Conservation (phyloP, 2,329 filamentous ascomycete species). For the Taxawa tesnikishii region DNA sequence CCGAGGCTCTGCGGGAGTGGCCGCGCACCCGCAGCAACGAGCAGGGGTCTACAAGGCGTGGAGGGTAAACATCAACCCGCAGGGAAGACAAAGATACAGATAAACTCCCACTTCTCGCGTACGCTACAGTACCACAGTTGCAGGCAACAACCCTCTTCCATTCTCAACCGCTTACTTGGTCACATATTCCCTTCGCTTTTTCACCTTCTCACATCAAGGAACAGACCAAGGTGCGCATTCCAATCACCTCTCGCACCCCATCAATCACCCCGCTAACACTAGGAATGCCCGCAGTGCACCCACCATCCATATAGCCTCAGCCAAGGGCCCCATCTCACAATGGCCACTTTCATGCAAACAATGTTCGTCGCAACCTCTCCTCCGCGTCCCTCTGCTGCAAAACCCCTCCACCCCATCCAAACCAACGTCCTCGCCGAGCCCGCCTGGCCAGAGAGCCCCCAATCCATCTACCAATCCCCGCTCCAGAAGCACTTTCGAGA, state of each 20-base stretch:
- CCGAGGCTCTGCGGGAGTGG: no score
- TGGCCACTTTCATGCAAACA: conserved; percentile 72
- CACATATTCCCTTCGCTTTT: no score
- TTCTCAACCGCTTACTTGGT: background rate
- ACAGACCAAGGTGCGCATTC: background rate
- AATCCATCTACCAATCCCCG: conserved; percentile 17
- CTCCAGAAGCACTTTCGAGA: conserved; percentile 17
- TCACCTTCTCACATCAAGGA: background rate
- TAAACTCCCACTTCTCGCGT: no score
- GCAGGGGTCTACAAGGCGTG: no score
- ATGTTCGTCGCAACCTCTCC: conserved; percentile 49
- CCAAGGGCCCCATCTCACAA: conserved; percentile 24
- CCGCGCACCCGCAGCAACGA: no score
- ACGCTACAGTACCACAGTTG: background rate
- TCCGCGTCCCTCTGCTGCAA: conserved; percentile 19
- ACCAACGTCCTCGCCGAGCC: conserved; percentile 28
- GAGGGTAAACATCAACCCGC: no score
- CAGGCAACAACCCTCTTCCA: background rate
- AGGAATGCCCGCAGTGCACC: conserved; percentile 6
- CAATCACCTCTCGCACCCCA: background rate
- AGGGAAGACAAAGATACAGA: background rate
- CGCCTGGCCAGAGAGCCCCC: conserved; percentile 19
- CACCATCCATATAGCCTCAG: background rate
- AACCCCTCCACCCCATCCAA: conserved; percentile 30
- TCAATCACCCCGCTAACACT: conserved; percentile 8